Evolutionary conservation across 306 rosid genomes (phyloP).

Genomic region (Begonia masoniana): DNA sequence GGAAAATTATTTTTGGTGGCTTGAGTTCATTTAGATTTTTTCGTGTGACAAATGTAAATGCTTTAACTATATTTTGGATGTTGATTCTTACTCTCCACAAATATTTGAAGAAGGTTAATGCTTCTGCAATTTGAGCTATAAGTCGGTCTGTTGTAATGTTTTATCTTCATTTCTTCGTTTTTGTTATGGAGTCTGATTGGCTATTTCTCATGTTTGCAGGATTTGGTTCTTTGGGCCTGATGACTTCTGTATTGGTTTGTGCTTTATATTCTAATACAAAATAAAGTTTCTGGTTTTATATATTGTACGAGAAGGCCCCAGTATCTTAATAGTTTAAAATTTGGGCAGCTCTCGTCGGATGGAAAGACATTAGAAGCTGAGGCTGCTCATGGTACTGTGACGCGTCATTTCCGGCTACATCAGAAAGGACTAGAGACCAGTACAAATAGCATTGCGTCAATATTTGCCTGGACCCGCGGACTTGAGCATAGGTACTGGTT

Average conservation of each 20-base stretch:
- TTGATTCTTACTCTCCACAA: not conserved
- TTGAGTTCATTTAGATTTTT: not conserved
- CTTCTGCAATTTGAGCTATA: no score
- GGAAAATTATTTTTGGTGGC: no score
- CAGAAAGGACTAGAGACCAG: constrained; percentile 96
- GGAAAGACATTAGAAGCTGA: constrained; percentile 96
- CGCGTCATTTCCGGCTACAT: constrained; percentile 82
- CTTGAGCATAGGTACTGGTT: constrained; percentile 72
- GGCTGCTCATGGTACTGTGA: constrained; percentile 99
- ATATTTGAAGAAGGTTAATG: not conserved
- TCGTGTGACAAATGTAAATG: not conserved
- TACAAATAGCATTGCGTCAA: constrained; percentile 95
- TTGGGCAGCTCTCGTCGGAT: constrained; percentile 78
- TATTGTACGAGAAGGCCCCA: constrained; percentile 1
- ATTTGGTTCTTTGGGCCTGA: constrained; percentile 95
- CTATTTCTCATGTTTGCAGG: constrained; percentile 39
- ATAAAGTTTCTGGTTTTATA: not conserved
- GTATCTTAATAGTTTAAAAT: constrained; percentile 2
- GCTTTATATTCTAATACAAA: not conserved
- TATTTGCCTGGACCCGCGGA: constrained; percentile 98
- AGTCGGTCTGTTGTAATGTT: no score
- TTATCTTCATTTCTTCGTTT: not conserved
- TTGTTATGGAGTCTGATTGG: constrained; percentile 13
- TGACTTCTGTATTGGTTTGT: constrained; percentile 89
- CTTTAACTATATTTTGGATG: not conserved